Evolutionary conservation across 2,329 filamentous ascomycete genomes (phyloP).

Genomic region (Elsinoe fawcettii): DNA sequence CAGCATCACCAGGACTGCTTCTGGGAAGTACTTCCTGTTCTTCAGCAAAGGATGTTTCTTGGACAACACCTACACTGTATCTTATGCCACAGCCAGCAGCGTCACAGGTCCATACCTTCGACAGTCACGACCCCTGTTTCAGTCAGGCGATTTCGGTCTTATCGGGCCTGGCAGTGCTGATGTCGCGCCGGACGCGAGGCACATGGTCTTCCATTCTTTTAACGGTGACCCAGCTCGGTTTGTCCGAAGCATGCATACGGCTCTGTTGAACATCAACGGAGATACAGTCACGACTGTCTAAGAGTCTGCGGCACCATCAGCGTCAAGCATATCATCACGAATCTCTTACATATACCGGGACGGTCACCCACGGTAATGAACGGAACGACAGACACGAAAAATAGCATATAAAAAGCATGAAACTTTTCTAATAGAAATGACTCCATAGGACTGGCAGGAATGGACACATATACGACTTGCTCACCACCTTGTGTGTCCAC

Average conservation of each 20-base stretch:
- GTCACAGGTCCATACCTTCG: conserved; percentile 24
- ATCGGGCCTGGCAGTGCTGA: conserved; percentile 28
- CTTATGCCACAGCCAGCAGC: conserved; percentile 23
- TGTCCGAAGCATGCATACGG: conserved; percentile 18
- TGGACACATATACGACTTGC: neutral
- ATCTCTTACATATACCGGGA: neutral
- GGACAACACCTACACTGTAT: conserved; percentile 23
- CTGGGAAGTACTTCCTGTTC: conserved; percentile 25
- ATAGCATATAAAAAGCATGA: neutral
- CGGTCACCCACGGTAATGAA: neutral
- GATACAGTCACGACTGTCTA: neutral
- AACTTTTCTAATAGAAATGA: neutral
- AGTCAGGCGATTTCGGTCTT: conserved; percentile 24
- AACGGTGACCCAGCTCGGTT: conserved; percentile 16
- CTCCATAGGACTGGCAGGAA: neutral
- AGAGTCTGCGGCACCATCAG: neutral
- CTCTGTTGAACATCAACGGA: conserved; percentile 9
- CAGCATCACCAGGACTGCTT: conserved; percentile 22
- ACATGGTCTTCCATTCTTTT: conserved; percentile 30
- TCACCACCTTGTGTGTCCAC: neutral
- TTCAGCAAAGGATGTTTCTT: conserved; percentile 25
- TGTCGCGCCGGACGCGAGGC: conserved; percentile 24
- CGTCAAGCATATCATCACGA: neutral
- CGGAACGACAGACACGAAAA: conserved; percentile 1
- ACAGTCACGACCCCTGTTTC: conserved; percentile 21